Base-by-base conservation (phyloP, 2,329 filamentous ascomycete genomes). In the Aspergillus sp. region DNA sequence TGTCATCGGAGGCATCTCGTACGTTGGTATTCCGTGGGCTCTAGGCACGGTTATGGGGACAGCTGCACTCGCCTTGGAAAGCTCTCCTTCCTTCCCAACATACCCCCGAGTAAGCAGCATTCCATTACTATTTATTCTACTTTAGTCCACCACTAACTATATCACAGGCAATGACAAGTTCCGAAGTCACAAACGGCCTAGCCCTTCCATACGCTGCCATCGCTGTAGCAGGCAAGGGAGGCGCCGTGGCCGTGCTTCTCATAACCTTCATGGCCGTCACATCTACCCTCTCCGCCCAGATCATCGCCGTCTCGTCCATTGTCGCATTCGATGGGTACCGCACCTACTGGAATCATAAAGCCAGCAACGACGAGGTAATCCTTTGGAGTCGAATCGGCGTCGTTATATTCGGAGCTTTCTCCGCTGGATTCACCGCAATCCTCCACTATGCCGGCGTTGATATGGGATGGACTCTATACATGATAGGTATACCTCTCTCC, bases 371-470 rank as follows among this genome's bases (percentile, higher is more conserved):
- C 3, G 44, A 46, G n/a, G 44, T 46, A 5, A 46, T 46, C n/a
- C 44, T 14, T 33, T 14, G 23, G 14, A 81, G 77, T 49, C 82
- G 84, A 59, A 77, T 80, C 12, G 80, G 80, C 0, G 82, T 84
- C 1, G 73, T 84, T 1, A 79, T 79, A 57, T 84, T 83, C 47
- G 80, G 77, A 0, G 63, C 82, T 0, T 81, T 84, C 56, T 78
- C 80, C 0, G 80, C 81, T 0, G 77, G 74, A 0, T 82, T 84
- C 58, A 80, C 80, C 8, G 83, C 80, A 0, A 77, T 81, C 51
- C 67, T 84, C 1, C 76, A 84, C 67, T 82, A 84, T 48, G 82
- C 80, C 0, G 80, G 81, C 0, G 78, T 84, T 4, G 79, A 84
- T 47, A 72, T 85, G 0, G 77, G 79, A 1, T 85, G 81, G 82